phyloP scores from a whole-genome alignment of 257 asterid genomes.

The Solanum tarijense region DNA sequence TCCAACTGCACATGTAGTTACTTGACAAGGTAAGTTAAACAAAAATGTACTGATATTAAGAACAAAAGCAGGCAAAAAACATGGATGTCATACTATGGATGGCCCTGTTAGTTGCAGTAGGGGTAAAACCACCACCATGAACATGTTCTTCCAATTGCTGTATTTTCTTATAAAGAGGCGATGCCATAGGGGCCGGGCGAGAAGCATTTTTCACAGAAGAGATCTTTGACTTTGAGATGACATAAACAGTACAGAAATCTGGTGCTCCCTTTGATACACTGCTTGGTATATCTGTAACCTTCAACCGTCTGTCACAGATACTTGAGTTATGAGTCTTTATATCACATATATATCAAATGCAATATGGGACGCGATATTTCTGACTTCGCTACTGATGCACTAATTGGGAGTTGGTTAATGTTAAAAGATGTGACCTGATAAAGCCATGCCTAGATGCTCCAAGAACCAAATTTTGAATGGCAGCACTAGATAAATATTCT shows the following conservation, averaged over 20 bases:
- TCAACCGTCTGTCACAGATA: slow-evolving; percentile 41
- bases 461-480: slow-evolving; percentile 65
- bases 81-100: slow-evolving; percentile 10
- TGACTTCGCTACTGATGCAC: neutral
- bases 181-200: slow-evolving; percentile 48
- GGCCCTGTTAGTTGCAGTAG: slow-evolving; percentile 4
- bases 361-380: neutral
- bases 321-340: neutral
- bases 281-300: slow-evolving; percentile 47
- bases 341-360: neutral
- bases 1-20: slow-evolving; percentile 3
- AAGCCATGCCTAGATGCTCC: slow-evolving; percentile 76
- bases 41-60: neutral
- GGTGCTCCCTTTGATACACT: slow-evolving; percentile 55
- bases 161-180: slow-evolving; percentile 46
- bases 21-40: neutral
- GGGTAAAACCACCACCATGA: neutral
- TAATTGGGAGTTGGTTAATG: neutral
- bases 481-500: slow-evolving; percentile 57
- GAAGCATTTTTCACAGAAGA: slow-evolving; percentile 65
- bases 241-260: slow-evolving; percentile 66
- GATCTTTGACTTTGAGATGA: slow-evolving; percentile 71
- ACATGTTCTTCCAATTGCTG: slow-evolving; percentile 24
- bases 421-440: slow-evolving; percentile 39
- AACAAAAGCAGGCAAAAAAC: neutral